These are phyloP conservation scores for Daedaleopsis sinensis DNA, from an alignment of 768 basidiomycete genomes.

Conservation along the genomic window DNA sequence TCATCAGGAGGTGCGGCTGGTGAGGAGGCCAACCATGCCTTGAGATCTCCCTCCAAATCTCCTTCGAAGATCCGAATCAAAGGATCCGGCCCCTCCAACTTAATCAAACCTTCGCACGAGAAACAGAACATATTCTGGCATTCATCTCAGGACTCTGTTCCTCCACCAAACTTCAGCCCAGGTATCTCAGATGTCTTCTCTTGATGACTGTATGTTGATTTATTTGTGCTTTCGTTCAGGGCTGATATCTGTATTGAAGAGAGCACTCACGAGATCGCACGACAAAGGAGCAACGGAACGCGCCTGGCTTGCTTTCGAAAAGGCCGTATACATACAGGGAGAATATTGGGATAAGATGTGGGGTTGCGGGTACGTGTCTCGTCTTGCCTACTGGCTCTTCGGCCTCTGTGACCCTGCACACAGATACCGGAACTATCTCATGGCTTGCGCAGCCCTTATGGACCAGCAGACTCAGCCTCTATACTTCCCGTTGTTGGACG, in stretches of 20 bases:
- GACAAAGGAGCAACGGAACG: conserved; percentile 49
- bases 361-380: conserved; percentile 48
- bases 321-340: conserved; percentile 57
- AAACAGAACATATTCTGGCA: conserved; percentile 67
- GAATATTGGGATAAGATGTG: conserved; percentile 67
- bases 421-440: conserved; percentile 84
- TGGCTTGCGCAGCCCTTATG: conserved; percentile 75
- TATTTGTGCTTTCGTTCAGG: conserved; percentile 40
- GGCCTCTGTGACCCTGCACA: background rate
- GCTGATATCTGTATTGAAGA: conserved; percentile 64
- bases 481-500: conserved; percentile 64
- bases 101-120: background rate
- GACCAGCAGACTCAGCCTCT: conserved; percentile 60
- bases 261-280: conserved; percentile 54
- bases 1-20: background rate
- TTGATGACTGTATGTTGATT: background rate
- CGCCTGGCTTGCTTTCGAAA: conserved; percentile 67
- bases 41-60: conserved; percentile 1
- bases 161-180: conserved; percentile 63
- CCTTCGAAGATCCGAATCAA: background rate
- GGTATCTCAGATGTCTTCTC: conserved; percentile 40
- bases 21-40: background rate
- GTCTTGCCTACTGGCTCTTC: conserved; percentile 6
- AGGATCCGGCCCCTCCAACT: background rate
- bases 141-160: conserved; percentile 42